These are phyloP conservation scores for Silene latifolia DNA, from an alignment of 148 eudicot genomes.

Conservation along the genomic window DNA sequence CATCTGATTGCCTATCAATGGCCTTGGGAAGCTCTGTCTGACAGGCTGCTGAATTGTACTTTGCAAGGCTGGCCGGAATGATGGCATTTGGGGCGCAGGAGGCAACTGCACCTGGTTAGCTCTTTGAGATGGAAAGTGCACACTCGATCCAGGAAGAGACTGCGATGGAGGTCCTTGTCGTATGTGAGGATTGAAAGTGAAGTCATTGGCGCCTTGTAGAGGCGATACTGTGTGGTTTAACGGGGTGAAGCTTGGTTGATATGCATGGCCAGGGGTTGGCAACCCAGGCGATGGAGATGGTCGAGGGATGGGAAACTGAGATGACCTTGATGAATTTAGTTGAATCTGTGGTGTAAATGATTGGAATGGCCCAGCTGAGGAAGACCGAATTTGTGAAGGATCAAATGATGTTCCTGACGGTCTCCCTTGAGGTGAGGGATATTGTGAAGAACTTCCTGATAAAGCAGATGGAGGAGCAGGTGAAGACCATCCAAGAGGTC, in stretches of 20 bases:
- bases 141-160: constrained; percentile 34
- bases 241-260: constrained; percentile 49
- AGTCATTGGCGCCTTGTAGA: constrained; percentile 50
- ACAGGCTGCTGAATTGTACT: constrained; percentile 30
- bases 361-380: constrained; percentile 33
- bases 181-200: constrained; percentile 71
- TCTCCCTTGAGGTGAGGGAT: constrained; percentile 34
- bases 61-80: constrained; percentile 45
- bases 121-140: constrained; percentile 36
- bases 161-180: constrained; percentile 45
- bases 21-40: constrained; percentile 50
- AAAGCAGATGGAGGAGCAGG: constrained; percentile 27
- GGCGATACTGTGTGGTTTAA: constrained; percentile 33
- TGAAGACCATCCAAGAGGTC: constrained; percentile 35
- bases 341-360: constrained; percentile 29
- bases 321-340: constrained; percentile 29
- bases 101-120: constrained; percentile 34
- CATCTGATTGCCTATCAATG: constrained; percentile 44
- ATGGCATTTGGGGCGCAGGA: constrained; percentile 43
- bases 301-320: constrained; percentile 31
- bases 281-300: constrained; percentile 35
- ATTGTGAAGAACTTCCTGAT: constrained; percentile 18
- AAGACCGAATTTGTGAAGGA: constrained; percentile 35
- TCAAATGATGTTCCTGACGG: constrained; percentile 26
- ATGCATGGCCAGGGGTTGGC: constrained; percentile 27